Evolutionary conservation across 345 rosid genomes (phyloP), one percentile per base, ranked within the genome.

Genomic region (Mallotus nudiflorus): DNA sequence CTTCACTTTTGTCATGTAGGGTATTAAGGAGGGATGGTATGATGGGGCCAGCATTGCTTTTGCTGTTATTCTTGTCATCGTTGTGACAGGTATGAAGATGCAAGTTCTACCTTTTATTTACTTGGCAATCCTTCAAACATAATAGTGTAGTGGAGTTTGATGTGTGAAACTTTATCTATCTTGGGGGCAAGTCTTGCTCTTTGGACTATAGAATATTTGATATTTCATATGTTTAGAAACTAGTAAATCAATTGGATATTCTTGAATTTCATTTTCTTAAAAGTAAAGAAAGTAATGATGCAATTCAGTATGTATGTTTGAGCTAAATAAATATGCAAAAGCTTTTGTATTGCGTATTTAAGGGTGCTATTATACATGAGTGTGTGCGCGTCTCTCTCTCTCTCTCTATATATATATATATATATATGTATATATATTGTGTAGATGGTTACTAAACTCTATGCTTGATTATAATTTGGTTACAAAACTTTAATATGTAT

Each of bases 41-140:
- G 99, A 96, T 79, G 99, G 98, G 45, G 96, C 97, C 58, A 96
- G 99, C 89, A 96, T 96, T 82, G 96, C 93, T 20, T 91, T 96
- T 64, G 99, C 99, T 19, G 99, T 96, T 54, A 62, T 92, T 76
- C 97, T 96, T 67, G 97, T 96, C 69, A 92, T 96, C 72, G 24
- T 88, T 78, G 99, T 96, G 78, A 96, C 99, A 73, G 99, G 98
- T 92, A 84, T 48, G 54, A 42, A 42, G 64, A 68, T 56, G 69
- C 19, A 9, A 71, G 14, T 61, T 40, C 42, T 33, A 51, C 16
- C 45, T 33, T 44, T 16, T 48, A 46, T 31, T 14, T 27, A 25
- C 16, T 69, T 29, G 14, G 19, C 12, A 35, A 2, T 13, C 25
- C 51, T 53, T 39, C 25, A 39, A 62, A 12, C 22, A 10, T 13